A percentile compares a stretch with the other conserved stretches of the same genome.
These are phyloP conservation scores for Cadophora malorum DNA, from an alignment of 2,329 filamentous ascomycete genomes.

Conservation along the genomic window DNA sequence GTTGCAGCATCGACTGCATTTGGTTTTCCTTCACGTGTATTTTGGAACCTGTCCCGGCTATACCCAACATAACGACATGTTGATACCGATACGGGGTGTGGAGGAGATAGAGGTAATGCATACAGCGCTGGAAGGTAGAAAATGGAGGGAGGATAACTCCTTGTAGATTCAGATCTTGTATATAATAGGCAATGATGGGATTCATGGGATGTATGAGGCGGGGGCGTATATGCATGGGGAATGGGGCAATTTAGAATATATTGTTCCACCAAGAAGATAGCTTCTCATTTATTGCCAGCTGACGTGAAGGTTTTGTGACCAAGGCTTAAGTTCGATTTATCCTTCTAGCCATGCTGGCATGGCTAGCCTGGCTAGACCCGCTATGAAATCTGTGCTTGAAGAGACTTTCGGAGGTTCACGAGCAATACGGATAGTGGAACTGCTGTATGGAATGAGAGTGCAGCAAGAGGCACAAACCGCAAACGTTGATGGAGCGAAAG, in stretches of 20 bases:
- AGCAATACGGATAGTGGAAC: too few species aligned
- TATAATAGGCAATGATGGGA: background rate
- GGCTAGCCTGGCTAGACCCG: background rate
- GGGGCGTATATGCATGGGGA: background rate
- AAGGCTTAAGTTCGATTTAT: background rate
- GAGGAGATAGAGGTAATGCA: background rate
- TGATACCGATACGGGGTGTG: background rate
- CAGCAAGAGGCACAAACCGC: too few species aligned
- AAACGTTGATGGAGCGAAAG: background rate
- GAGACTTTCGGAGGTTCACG: background rate
- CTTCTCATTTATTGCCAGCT: background rate
- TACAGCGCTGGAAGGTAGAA: background rate
- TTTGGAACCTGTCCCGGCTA: background rate
- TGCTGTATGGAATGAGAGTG: too few species aligned
- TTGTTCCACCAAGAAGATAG: background rate
- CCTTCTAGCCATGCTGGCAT: background rate
- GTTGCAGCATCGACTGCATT: conserved; percentile 2
- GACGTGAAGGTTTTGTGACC: background rate
- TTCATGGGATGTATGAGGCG: too few species aligned
- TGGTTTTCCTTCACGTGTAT: background rate
- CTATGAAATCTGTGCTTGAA: background rate
- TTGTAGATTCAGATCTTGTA: background rate
- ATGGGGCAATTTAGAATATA: background rate
- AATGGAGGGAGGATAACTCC: background rate
- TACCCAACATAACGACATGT: background rate